Conservation (phyloP, 2,329 filamentous ascomycete genomes). For the Colletotrichum tabaci region DNA sequence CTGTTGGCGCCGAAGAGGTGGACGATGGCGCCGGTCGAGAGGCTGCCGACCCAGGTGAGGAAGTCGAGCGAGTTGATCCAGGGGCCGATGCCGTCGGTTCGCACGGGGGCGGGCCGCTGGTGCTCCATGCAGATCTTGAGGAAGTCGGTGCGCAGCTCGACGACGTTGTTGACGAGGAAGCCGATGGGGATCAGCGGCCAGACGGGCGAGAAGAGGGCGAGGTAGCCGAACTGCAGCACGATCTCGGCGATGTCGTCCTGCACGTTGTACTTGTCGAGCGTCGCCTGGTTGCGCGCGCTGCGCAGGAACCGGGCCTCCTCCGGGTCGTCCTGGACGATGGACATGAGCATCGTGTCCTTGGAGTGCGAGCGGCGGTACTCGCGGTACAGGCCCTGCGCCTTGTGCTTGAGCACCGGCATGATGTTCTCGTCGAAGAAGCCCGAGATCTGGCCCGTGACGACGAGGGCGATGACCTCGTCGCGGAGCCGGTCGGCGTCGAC, state of each 20-base stretch:
- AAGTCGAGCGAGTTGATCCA: conserved; percentile 79
- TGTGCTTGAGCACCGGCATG: conserved; percentile 78
- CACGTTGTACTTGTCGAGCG: conserved; percentile 79
- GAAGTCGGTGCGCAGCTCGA: conserved; percentile 83
- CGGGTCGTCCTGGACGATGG: conserved; percentile 68
- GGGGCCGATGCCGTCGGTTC: conserved; percentile 81
- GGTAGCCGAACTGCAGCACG: conserved; percentile 81
- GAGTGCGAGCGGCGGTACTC: conserved; percentile 53
- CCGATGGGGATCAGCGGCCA: conserved; percentile 82
- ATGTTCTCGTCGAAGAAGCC: conserved; percentile 81
- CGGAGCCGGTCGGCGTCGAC: conserved; percentile 77
- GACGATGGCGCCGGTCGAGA: conserved; percentile 80
- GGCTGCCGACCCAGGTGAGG: conserved; percentile 79
- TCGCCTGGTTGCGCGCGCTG: conserved; percentile 76
- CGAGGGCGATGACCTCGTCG: conserved; percentile 83
- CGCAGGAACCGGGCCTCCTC: conserved; percentile 76
- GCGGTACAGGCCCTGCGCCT: conserved; percentile 62
- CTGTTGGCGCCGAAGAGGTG: conserved; percentile 78
- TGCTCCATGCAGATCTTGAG: conserved; percentile 83
- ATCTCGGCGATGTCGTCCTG: conserved; percentile 82
- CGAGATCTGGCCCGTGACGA: conserved; percentile 80
- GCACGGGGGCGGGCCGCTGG: conserved; percentile 77
- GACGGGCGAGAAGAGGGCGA: conserved; percentile 80
- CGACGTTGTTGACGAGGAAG: conserved; percentile 83
- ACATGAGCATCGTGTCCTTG: conserved; percentile 61